A percentile compares a stretch with the other conserved stretches of the same genome.
These are phyloP conservation scores for Nephelium lappaceum DNA, from an alignment of 345 rosid species.

Conservation along the genomic window DNA sequence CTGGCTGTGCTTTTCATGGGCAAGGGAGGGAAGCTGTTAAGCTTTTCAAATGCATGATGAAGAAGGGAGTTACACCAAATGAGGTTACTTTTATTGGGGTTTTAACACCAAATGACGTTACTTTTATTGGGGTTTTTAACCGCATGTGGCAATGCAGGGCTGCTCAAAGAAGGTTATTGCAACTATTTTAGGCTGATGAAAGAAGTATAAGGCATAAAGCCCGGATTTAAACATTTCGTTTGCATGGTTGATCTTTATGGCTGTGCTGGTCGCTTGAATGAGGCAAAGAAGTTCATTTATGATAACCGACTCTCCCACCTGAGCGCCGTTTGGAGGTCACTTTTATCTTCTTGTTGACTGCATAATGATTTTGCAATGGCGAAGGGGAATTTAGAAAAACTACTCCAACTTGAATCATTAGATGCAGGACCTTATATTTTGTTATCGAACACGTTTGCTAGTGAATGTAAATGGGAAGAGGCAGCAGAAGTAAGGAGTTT, in stretches of 20 bases:
- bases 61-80: slow-evolving; percentile 43
- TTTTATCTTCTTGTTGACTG: slow-evolving; percentile 53
- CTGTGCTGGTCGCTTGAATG: slow-evolving; percentile 46
- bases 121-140: slow-evolving; percentile 55
- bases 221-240: slow-evolving; percentile 47
- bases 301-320: slow-evolving; percentile 40
- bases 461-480: slow-evolving; percentile 52
- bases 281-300: slow-evolving; percentile 46
- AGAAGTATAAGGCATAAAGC: slow-evolving; percentile 42
- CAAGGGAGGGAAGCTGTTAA: slow-evolving; percentile 41
- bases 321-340: slow-evolving; percentile 47
- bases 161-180: slow-evolving; percentile 43
- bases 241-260: slow-evolving; percentile 49
- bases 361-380: slow-evolving; percentile 42
- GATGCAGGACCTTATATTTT: slow-evolving; percentile 50
- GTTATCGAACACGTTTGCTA: too few relatives aligned
- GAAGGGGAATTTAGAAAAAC: slow-evolving; percentile 44
- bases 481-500: slow-evolving; percentile 41
- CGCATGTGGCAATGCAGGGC: slow-evolving; percentile 58
- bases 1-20: slow-evolving; percentile 48
- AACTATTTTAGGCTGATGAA: slow-evolving; percentile 50
- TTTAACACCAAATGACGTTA: too few relatives aligned
- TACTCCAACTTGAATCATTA: slow-evolving; percentile 35
- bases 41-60: slow-evolving; percentile 37
- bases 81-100: slow-evolving; percentile 51